Base-by-base conservation (phyloP, 208 protist genomes). In the Crithidia brevicula region DNA sequence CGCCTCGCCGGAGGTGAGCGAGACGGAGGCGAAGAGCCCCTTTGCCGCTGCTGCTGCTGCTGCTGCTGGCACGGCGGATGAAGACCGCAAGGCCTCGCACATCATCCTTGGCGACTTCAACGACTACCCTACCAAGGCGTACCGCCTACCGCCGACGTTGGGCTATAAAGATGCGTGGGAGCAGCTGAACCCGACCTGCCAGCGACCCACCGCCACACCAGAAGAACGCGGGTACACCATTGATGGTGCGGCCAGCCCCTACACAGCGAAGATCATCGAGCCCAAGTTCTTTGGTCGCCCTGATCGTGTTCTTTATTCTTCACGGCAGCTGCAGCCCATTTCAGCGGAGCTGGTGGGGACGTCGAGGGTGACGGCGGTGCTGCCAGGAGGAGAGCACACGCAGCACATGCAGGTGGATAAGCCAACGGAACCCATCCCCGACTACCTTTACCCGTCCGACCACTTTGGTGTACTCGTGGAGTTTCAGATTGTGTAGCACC, bases 91-190 rank as follows among this genome's bases (percentile, higher is more conserved):
- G 34, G n/a, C 56, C 20, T 65, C 68, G 18, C 59, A 54, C 30
- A 58, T 83, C 53, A 23, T 88, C n/a, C 75, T 86, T 69, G 82
- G 85, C 11, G 85, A 88, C 52, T 86, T 88, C 54, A 84, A 87
- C 66, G 82, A 88, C 47, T 81, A 22, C 63, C 76, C 81, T 23
- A 54, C 50, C 13, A 78, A 79, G 50, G 68, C 71, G 22, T 82
- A 85, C 59, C 60, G 54, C 0, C 69, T 82, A 49, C 81, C 85
- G 16, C 34, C 3, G 3, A 73, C 79, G 20, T 20, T 84, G 63
- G 80, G 74, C 20, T 82, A 70, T 33, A 75, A 79, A 49, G 82
- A 88, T 50, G 74, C 76, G 52, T 91, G 85, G 85, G 67, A 62
- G 40, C 36, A 62, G 15, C 23, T 86, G 22, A 65, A 84, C 46